Evolutionary conservation across 202 grass and related monocot genomes (phyloP), one percentile per base, ranked within the genome.

Genomic region (Saccharum hybrid): DNA sequence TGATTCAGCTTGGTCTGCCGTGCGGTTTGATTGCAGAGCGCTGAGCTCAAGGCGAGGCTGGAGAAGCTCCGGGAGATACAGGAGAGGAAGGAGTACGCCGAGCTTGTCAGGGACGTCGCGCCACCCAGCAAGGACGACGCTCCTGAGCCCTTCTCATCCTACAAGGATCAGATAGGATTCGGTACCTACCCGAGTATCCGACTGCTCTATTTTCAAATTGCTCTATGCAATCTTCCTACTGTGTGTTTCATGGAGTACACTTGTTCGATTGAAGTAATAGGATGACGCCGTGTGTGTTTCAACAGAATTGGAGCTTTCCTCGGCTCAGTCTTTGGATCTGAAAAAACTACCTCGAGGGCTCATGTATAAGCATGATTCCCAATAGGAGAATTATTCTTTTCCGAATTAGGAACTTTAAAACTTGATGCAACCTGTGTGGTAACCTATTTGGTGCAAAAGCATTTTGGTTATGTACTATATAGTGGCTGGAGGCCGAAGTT

Each of bases 111-210:
- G 81, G 92, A 98, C 74, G 83, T 98, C 16, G 87, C 31, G 4
- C 90, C 85, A 0, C 68, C 68, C 67, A 90, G 84, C 36, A 92
- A 83, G 85, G 74, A 91, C 75, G 72, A 88, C 18, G 74, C 33
- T n/a, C 57, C 82, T 13, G 96, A 96, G 73, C 91, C 93, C 8
- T 98, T 98, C 76, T 98, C 93, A 62, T 90, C 91, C 2, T 98
- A 98, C 85, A 98, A 98, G 73, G 89, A 98, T 78, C 96, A 98
- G 85, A 93, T 98, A 8, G 96, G 96, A 86, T 98, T 98, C 76
- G 96, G 91, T 98, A 90, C 38, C 87, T 91, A 89, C 22, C 0
- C 1, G 28, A 26, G 26, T 26, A 26, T 26, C 10, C 11, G 75
- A 8, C 59, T 30, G 26, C 28, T 9, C 14, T 43, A 63, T 62